Evolutionary conservation across 768 basidiomycete species (phyloP).

Genomic region (Tulasnella sp.): DNA sequence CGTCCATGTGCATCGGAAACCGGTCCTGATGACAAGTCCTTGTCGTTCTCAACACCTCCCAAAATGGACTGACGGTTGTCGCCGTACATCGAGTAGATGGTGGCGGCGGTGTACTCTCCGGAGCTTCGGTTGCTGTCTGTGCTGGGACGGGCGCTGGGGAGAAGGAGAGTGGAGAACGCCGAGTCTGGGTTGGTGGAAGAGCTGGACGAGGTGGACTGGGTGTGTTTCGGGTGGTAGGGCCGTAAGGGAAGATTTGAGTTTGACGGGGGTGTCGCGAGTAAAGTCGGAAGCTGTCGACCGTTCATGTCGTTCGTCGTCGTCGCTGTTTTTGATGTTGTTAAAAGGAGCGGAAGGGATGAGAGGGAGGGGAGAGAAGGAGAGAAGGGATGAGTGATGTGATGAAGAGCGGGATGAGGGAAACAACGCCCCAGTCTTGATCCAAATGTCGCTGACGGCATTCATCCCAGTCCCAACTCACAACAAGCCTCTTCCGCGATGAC

Average conservation of each 20-base stretch:
- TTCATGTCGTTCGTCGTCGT: neutral
- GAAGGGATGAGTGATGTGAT: neutral
- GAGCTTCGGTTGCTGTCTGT: constrained; percentile 40
- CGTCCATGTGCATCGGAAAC: constrained; percentile 18
- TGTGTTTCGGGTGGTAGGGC: neutral
- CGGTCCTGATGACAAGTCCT: constrained; percentile 16
- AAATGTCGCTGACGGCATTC: neutral
- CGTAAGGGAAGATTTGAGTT: neutral
- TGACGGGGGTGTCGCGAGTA: neutral
- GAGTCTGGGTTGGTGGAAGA: constrained; percentile 22
- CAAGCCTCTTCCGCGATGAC: neutral
- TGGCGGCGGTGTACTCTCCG: constrained; percentile 65
- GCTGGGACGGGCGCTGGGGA: neutral
- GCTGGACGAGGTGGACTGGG: constrained; percentile 19
- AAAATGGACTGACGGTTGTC: constrained; percentile 47
- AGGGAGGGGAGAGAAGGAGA: neutral
- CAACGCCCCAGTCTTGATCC: neutral
- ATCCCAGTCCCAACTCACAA: neutral
- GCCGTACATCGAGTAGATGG: constrained; percentile 82
- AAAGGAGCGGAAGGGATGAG: neutral
- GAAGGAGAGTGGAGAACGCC: constrained; percentile 20
- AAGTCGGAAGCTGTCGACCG: neutral
- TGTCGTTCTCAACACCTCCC: constrained; percentile 24
- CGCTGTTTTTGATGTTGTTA: neutral
- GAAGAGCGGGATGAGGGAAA: neutral